phyloP scores from a whole-genome alignment of 2,329 filamentous ascomycete genomes.

The Aureobasidium zeae region DNA sequence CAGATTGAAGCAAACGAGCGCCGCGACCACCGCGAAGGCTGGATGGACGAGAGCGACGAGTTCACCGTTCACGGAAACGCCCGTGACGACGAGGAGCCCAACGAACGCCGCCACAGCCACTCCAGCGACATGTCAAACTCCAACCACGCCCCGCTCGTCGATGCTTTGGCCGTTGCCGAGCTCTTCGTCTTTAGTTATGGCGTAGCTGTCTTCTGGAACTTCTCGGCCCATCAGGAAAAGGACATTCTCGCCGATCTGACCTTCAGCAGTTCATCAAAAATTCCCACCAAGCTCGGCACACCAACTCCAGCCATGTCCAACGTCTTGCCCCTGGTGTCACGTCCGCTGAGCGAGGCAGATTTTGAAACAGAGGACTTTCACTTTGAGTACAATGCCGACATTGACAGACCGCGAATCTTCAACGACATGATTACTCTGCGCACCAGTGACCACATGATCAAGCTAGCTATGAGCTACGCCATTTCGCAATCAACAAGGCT shows the following conservation, averaged over 20 bases:
- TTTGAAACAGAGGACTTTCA: conserved; percentile 98
- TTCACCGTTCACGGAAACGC: conserved; percentile 27
- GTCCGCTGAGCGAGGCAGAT: conserved; percentile 76
- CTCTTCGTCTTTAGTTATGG: conserved; percentile 97
- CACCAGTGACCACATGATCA: conserved; percentile 97
- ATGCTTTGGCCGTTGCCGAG: conserved; percentile 75
- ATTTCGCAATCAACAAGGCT: conserved; percentile 96
- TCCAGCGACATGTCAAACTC: conserved; percentile 34
- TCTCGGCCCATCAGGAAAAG: conserved; percentile 90
- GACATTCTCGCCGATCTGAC: conserved; percentile 91
- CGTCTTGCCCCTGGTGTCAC: conserved; percentile 58
- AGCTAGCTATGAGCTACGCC: conserved; percentile 91
- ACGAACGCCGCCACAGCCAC: conserved; percentile 22
- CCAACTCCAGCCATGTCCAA: conserved; percentile 20
- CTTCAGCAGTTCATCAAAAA: conserved; percentile 61
- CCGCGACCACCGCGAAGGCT: conserved; percentile 83
- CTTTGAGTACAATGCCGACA: conserved; percentile 86
- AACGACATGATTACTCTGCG: conserved; percentile 99
- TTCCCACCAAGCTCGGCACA: conserved; percentile 14
- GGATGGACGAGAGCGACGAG: conserved; percentile 73
- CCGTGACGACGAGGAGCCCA: conserved; percentile 13
- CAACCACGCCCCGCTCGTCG: conserved; percentile 49
- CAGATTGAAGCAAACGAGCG: conserved; percentile 92
- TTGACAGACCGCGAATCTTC: conserved; percentile 82
- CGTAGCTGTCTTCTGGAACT: conserved; percentile 98